A percentile compares a stretch with the other conserved stretches of the same genome.
phyloP scores from a whole-genome alignment of 2,329 filamentous ascomycete genomes.

The Trichophaea hybrida region DNA sequence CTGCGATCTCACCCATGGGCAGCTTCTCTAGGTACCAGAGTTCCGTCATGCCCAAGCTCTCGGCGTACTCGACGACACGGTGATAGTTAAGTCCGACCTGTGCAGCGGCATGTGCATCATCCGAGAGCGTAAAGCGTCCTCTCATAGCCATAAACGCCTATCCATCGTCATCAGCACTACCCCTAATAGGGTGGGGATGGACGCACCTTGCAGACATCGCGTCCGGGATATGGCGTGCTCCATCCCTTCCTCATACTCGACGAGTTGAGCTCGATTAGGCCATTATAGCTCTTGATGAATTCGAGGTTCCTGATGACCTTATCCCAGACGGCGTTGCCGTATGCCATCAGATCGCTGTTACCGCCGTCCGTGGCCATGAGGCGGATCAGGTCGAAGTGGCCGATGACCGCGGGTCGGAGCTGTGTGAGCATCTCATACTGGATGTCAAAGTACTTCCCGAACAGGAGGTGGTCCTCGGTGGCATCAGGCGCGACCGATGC shows the following conservation, averaged over 20 bases:
- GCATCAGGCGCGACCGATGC: slow-evolving; percentile 38
- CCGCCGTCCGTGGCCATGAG: slow-evolving; percentile 57
- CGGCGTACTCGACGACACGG: slow-evolving; percentile 55
- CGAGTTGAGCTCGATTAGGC: slow-evolving; percentile 79
- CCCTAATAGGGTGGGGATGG: slow-evolving; percentile 8
- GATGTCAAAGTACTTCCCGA: slow-evolving; percentile 72
- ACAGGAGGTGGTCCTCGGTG: slow-evolving; percentile 53
- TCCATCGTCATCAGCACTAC: slow-evolving; percentile 30
- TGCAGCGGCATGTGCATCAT: slow-evolving; percentile 80
- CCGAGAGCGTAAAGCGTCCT: slow-evolving; percentile 77
- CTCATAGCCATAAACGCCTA: slow-evolving; percentile 48
- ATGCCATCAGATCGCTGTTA: slow-evolving; percentile 42
- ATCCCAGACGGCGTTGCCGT: slow-evolving; percentile 53
- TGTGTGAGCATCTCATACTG: slow-evolving; percentile 67
- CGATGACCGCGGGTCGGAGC: slow-evolving; percentile 63
- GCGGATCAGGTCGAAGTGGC: slow-evolving; percentile 86
- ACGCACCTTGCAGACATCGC: slow-evolving; percentile 59
- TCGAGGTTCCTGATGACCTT: slow-evolving; percentile 59
- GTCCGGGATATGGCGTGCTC: slow-evolving; percentile 73
- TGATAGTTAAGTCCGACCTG: slow-evolving; percentile 79
- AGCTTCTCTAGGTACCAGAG: slow-evolving; percentile 32
- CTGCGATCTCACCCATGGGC: slow-evolving; percentile 19
- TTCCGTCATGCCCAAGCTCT: slow-evolving; percentile 47
- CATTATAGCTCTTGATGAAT: slow-evolving; percentile 57
- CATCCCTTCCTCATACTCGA: slow-evolving; percentile 79